Base-by-base conservation (phyloP, 2,329 filamentous ascomycete species). In the Tolypocladium paradoxum region DNA sequence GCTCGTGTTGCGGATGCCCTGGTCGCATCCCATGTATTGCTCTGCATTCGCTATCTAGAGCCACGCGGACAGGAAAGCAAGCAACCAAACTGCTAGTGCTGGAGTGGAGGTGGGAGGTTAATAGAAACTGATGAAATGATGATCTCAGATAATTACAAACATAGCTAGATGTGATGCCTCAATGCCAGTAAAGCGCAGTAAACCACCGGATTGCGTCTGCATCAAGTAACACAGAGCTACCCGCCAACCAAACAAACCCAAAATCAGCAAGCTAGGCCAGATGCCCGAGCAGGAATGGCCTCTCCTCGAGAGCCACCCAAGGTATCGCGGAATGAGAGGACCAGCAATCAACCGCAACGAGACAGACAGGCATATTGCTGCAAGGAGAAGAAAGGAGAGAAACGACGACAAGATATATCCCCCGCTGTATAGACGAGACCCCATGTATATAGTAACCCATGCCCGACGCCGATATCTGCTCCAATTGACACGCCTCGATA, bases 271-370 rank as follows among this genome's bases (percentile, higher is more conserved):
- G 46, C 29, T 12, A 50, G 48, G 36, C 48, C 20, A 33, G 45
- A 34, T 37, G 43, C 43, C 43, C 16, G 4, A 29, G 47, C 29
- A 54, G 52, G 37, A 35, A 6, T 48, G 45, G 37, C 50, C 51
- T 55, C 51, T 48, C 29, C 50, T 45, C n/a, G 49, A 56, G 53
- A 53, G 52, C 56, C 55, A 45, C 35, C 57, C 54, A 49, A 57
- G 57, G 57, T 56, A 58, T 58, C 57, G 50, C 52, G 16, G 24
- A 46, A 31, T 9, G 31, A 46, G 18, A 16, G 24, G 24, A 46
- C 16, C 24, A 46, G 43, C 24, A n/a, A 46, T n/a, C 24, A 27
- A 8, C 11, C 27, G 43, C 43, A 8, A 11, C 16, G n/a, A 18
- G 40, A 29, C 36, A 55, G 50, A 54, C 37, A 51, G 33, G 43